Evolutionary conservation across 2,329 filamentous ascomycete species (phyloP).

Genomic region (Colletotrichum caudatum): DNA sequence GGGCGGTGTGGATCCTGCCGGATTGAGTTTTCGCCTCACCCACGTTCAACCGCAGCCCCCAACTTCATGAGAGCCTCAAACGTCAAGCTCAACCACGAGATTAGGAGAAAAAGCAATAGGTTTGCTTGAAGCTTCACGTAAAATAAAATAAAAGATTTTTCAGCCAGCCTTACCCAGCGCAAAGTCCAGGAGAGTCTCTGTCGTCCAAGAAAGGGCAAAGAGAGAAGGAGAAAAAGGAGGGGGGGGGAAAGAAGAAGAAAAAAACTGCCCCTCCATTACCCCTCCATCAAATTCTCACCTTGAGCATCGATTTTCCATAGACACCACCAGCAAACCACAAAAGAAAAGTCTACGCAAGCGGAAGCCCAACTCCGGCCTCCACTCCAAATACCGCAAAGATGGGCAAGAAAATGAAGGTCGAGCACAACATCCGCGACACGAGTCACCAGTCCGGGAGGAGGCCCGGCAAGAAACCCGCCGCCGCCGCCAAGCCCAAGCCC

Average conservation of each 20-base stretch:
- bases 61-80: background rate
- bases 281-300: conserved; percentile 6
- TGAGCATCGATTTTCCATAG: background rate
- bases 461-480: conserved; percentile 11
- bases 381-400: conserved; percentile 8
- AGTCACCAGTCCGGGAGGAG: conserved; percentile 10
- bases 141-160: background rate
- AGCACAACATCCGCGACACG: conserved; percentile 22
- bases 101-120: background rate
- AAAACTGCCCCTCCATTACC: conserved; percentile 15
- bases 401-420: conserved; percentile 29
- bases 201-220: background rate
- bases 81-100: background rate
- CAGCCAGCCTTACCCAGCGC: background rate
- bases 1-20: conserved; percentile 36
- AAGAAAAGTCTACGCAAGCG: background rate
- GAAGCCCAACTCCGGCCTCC: too few species aligned
- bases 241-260: background rate
- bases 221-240: background rate
- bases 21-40: conserved; percentile 40
- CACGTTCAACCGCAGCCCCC: conserved; percentile 15
- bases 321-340: background rate
- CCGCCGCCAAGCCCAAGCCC: conserved; percentile 3
- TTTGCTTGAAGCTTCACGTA: background rate
- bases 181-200: too few species aligned